Conservation (phyloP, 2,329 filamentous ascomycete species). For the Stagonosporopsis vannaccii region DNA sequence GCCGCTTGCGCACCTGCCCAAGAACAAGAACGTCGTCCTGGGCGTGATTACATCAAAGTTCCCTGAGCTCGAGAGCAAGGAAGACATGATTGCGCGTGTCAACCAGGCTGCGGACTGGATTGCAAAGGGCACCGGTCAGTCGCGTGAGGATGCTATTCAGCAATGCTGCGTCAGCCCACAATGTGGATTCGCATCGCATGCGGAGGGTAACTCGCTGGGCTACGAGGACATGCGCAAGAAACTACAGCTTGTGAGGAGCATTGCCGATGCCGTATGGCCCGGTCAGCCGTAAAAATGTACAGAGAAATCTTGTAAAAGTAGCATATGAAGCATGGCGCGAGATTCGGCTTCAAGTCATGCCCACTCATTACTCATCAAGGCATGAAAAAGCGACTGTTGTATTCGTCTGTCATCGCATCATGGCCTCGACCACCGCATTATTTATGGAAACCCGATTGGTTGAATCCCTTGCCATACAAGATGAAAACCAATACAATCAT, state of each 20-base stretch:
- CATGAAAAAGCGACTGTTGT: neutral
- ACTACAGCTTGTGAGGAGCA: constrained; percentile 71
- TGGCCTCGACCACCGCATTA: no score
- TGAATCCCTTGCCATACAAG: no score
- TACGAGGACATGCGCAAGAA: constrained; percentile 77
- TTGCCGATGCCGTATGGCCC: constrained; percentile 77
- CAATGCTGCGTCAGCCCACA: constrained; percentile 59
- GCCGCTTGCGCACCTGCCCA: constrained; percentile 54
- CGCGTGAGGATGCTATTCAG: constrained; percentile 71
- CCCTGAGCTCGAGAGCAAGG: constrained; percentile 54
- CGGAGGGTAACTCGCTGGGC: constrained; percentile 73
- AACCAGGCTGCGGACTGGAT: constrained; percentile 68
- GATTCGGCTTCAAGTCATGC: constrained; percentile 25
- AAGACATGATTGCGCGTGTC: constrained; percentile 57
- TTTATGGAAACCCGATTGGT: no score
- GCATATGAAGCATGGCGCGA: constrained; percentile 24
- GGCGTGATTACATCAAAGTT: constrained; percentile 58
- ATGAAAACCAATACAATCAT: no score
- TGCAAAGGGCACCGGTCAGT: constrained; percentile 70
- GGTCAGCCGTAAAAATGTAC: constrained; percentile 53
- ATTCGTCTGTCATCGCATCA: no score
- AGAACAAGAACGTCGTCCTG: constrained; percentile 57
- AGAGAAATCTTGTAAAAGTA: constrained; percentile 5
- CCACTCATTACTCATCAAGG: neutral
- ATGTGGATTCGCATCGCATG: constrained; percentile 68